Evolutionary conservation across 371 early-diverging fungal genomes (phyloP), one percentile per base, ranked within the genome.

Genomic region (Mucor sp.): DNA sequence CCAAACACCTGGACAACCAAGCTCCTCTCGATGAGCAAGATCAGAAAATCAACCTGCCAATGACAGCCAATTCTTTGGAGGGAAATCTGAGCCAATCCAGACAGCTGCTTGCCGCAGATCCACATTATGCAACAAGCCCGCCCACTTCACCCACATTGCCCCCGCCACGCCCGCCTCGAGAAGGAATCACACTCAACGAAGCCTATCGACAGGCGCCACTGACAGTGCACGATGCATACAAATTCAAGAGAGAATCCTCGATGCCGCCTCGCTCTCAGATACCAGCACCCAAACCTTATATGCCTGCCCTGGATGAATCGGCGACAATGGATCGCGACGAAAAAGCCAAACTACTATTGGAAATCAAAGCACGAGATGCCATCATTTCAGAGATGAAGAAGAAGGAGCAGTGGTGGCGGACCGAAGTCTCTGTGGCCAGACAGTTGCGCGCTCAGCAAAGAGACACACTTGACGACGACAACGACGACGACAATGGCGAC

Each of bases 381-480:
- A 61, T 73, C 12, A 78, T 78, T 57, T 35, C 47, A 23, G 73
- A 78, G 44, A 74, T 78, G 75, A 70, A 65, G 25, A 74, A 72
- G 32, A 78, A 78, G 28, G 78, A 78, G 35, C 78, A 78, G 30
- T 78, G 78, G 78, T 78, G 78, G 78, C 66, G 72, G 28, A 72
- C 78, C n/a, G 78, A 78, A 60, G 78, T 78, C 1, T 70, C 78
- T 6, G 55, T 78, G 35, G 70, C 75, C 15, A 61, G 27, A 15
- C 15, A 21, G 8, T 11, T 32, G 9, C 30, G 32, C 15, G 17
- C 44, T 47, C 9, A 55, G 32, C 15, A 15, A 11, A 6, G 27
- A 17, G 3, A 32, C 2, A 39, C 48, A 35, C 9, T 30, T 32
- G 17, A 41, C 0, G 35, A 67, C 35, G 17, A 27, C 2, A 50